Base-by-base conservation (phyloP, 345 rosid genomes). In the Brassica cretica region DNA sequence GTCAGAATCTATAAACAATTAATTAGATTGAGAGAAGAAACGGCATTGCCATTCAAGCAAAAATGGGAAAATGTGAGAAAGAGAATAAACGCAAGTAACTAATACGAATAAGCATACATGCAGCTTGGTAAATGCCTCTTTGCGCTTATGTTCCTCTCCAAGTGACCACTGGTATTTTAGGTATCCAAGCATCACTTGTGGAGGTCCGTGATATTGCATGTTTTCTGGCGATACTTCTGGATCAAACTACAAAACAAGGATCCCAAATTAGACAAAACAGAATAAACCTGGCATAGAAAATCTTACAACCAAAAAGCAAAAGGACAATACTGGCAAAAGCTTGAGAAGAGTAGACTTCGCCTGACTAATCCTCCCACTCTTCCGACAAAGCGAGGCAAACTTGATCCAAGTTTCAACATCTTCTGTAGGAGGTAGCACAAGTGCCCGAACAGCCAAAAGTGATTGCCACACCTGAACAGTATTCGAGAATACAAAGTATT, bases 121-220 rank as follows among this genome's bases (percentile, higher is more conserved):
- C 76, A 93, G 88, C 84, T 89, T 82, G 81, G 87, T 56, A 89
- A 91, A 95, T 61, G 99, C 91, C 79, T 93, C 98, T 87, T 88
- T 93, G 72, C 97, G 88, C 87, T 93, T 93, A 71, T 78, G 87
- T 80, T 95, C 99, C 74, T 95, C 99, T 58, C 99, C 99, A 76
- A 95, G 94, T 56, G 98, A 93, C 99, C 99, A 95, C 63, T 91
- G 99, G 73, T 91, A 95, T 77, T 91, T 88, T 76, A 95, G 84
- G 88, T 95, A 95, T 68, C 92, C 94, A 66, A 91, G 86, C 89
- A 93, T 90, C 76, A 95, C 99, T 90, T 95, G 97, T 70, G 99
- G 97, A 73, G 96, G 97, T 59, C 97, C 98, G 70, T 87, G 92
- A 82, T 87, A 93, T 56, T 81, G 87, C 74, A 87, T 84, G 81